phyloP scores from a whole-genome alignment of 2,329 filamentous ascomycete genomes.

The Aspergillus ibericus region DNA sequence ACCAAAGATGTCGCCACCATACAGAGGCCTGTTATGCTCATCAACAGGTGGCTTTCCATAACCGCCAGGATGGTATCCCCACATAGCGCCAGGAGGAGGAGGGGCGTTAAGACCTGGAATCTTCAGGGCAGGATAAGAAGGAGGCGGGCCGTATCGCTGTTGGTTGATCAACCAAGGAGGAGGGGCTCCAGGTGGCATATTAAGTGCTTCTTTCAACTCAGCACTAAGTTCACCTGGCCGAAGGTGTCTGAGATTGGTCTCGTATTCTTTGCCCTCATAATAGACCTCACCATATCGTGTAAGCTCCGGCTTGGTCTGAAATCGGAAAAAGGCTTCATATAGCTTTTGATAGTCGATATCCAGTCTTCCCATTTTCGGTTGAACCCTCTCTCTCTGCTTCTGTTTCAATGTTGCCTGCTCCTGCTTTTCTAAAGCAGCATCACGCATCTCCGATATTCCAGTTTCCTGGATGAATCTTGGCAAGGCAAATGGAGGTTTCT shows the following conservation, averaged over 20 bases:
- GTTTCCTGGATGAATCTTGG: conserved; percentile 98
- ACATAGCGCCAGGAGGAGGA: conserved; percentile 81
- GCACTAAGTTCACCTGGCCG: conserved; percentile 88
- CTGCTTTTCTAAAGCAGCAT: conserved; percentile 93
- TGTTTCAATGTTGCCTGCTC: conserved; percentile 89
- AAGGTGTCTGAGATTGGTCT: conserved; percentile 89
- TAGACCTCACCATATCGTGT: conserved; percentile 98
- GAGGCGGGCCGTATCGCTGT: conserved; percentile 88
- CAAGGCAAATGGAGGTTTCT: conserved; percentile 88
- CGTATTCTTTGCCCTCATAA: conserved; percentile 97
- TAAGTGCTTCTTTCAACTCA: conserved; percentile 84
- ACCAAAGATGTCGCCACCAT: conserved; percentile 93
- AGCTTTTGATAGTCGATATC: conserved; percentile 99
- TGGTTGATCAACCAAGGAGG: conserved; percentile 98
- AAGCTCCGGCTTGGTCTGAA: conserved; percentile 92
- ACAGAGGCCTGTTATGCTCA: conserved; percentile 86
- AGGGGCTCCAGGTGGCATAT: conserved; percentile 87
- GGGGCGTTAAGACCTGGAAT: conserved; percentile 93
- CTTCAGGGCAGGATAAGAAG: conserved; percentile 92
- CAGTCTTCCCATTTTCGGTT: conserved; percentile 93
- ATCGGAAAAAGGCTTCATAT: conserved; percentile 97
- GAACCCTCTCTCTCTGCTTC: conserved; percentile 90
- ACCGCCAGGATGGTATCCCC: conserved; percentile 93
- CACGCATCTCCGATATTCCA: conserved; percentile 96
- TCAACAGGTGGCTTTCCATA: conserved; percentile 96